Evolutionary conservation across 768 basidiomycete genomes (phyloP), one percentile per base, ranked within the genome.

Genomic region (Podaxis pistillaris): DNA sequence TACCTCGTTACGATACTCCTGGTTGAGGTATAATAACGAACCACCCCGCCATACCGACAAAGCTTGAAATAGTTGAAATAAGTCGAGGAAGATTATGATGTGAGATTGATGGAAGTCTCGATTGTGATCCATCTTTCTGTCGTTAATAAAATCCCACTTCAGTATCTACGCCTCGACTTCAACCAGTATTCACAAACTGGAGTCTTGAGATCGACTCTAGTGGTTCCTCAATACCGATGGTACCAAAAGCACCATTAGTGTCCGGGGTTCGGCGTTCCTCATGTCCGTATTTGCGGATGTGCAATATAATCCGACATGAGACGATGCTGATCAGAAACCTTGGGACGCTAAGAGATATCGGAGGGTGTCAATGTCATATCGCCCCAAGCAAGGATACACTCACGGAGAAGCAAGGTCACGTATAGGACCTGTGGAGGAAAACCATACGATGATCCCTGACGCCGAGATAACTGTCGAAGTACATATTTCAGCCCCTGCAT

Each of bases 211-310:
- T n/a, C 12, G 56, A 37, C 19, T 36, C 38, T 8, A 15, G 38
- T 17, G 56, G 12, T 26, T 50, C 47, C 3, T 22, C 22, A 24
- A 50, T 50, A 50, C 22, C 22, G 12, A 50, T 13, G 47, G 47
- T 50, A 9, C 41, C 41, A 6, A 44, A 44, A n/a, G 41, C 41
- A 15, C 47, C 47, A 22, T 26, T 28, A 13, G 38, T 28, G 24
- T 56, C 22, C 2, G 13, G 22, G 13, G 24, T 13, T 40, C 24
- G 56, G 26, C 22, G 24, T 5, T 24, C 56, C 26, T 56, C 56
- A 44, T 46, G n/a, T 24, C 56, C 56, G n/a, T 56, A 56, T 19
- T 56, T 56, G 6, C 56, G 56, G 22, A 56, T 56, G 15, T 56
- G 56, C 38, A 56, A 12, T 4, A 56, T 41, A 11, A 56, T 56